Conservation (phyloP, 129 eudicot species). For the Flaveria bidentis region DNA sequence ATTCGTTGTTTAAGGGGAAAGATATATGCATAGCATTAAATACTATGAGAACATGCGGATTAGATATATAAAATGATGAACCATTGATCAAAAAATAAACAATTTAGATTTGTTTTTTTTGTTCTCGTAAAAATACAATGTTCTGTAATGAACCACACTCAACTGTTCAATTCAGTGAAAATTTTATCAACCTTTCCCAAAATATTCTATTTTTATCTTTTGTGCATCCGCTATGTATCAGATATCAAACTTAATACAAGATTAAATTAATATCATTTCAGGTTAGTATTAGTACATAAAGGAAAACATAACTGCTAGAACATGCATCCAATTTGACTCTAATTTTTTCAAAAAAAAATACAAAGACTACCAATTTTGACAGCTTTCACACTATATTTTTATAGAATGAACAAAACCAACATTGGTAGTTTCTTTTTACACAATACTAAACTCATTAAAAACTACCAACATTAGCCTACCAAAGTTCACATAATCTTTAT, state of each 20-base stretch:
- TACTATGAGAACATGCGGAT: too few relatives aligned
- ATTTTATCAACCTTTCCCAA: not conserved
- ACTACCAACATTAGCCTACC: not conserved
- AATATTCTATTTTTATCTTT: not conserved
- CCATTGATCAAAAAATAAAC: too few relatives aligned
- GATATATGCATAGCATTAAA: too few relatives aligned
- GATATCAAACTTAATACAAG: not conserved
- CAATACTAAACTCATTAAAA: not conserved
- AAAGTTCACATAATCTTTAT: not conserved
- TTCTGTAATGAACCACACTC: too few relatives aligned
- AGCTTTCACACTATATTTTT: not conserved
- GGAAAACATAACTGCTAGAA: slow-evolving; percentile 10
- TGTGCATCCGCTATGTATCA: not conserved
- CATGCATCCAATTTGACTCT: slow-evolving; percentile 1
- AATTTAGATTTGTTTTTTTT: too few relatives aligned
- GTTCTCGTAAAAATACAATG: too few relatives aligned
- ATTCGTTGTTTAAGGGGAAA: not conserved
- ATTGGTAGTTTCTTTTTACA: not conserved
- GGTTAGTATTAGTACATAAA: not conserved
- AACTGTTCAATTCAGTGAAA: too few relatives aligned
- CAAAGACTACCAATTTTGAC: not conserved
- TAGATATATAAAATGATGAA: too few relatives aligned
- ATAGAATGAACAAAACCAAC: not conserved
- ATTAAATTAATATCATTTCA: not conserved
- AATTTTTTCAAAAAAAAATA: not conserved